These are phyloP conservation scores for Chlamydomonas schloesseri DNA, from an alignment of 139 green algal species.

Conservation along the genomic window DNA sequence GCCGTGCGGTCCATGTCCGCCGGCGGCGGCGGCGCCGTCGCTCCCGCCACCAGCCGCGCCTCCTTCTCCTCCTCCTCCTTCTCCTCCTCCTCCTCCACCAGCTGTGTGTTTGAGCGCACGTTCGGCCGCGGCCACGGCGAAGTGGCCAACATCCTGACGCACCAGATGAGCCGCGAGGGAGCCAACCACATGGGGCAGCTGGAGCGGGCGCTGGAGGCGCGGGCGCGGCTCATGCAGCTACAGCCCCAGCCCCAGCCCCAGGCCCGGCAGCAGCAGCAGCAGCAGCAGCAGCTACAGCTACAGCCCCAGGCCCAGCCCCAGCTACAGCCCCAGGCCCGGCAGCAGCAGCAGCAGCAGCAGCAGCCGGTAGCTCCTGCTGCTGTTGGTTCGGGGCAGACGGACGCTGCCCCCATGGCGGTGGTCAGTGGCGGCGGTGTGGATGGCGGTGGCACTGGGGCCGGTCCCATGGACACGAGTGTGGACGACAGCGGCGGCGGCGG, in stretches of 20 bases:
- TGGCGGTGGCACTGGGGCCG: too few relatives aligned
- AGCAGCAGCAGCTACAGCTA: neutral
- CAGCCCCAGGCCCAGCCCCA: too few relatives aligned
- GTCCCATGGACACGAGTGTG: too few relatives aligned
- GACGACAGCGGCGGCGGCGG: too few relatives aligned
- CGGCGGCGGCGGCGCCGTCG: neutral
- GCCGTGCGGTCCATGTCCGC: neutral
- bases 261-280: neutral
- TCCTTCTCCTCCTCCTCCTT: too few relatives aligned
- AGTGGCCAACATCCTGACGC: neutral
- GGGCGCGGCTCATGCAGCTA: neutral
- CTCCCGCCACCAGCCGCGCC: too few relatives aligned
- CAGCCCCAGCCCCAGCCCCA: too few relatives aligned
- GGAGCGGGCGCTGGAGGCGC: conserved; percentile 23
- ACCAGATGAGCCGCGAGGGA: conserved; percentile 15
- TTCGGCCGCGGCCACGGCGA: conserved; percentile 8
- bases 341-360: neutral
- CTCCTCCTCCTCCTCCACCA: too few relatives aligned
- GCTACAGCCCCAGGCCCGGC: neutral
- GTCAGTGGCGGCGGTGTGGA: too few relatives aligned
- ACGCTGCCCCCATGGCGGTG: too few relatives aligned
- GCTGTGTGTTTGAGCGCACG: neutral
- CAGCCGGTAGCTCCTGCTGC: too few relatives aligned
- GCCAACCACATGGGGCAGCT: conserved; percentile 4
- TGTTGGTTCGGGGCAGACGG: too few relatives aligned